These are phyloP conservation scores for Betula pendula DNA, from an alignment of 306 rosid species.

Conservation along the genomic window DNA sequence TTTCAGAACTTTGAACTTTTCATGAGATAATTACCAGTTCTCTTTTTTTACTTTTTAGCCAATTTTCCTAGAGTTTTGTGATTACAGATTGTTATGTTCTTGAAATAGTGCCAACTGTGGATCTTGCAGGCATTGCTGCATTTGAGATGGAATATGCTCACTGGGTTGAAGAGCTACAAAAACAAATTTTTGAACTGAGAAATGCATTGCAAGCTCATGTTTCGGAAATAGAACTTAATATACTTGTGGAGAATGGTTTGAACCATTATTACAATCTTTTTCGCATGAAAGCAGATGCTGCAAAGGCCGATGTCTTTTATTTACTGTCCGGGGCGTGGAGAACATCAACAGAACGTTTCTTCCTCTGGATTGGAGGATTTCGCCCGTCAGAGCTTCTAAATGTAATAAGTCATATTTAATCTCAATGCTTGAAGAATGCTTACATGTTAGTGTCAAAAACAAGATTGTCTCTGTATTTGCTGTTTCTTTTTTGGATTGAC, in stretches of 20 bases:
- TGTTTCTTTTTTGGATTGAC: not conserved
- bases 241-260: conserved; percentile 58
- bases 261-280: conserved; percentile 71
- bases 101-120: conserved; percentile 15
- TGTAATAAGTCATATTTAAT: conserved; percentile 37
- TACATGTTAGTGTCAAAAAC: not conserved
- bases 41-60: not conserved
- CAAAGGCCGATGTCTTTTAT: conserved; percentile 77
- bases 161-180: conserved; percentile 83
- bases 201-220: conserved; percentile 62
- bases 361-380: conserved; percentile 97
- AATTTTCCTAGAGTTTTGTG: conserved; percentile 7
- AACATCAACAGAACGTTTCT: conserved; percentile 75
- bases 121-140: conserved; percentile 56
- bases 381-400: conserved; percentile 93
- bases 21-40: not conserved
- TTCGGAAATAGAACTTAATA: conserved; percentile 57
- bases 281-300: conserved; percentile 75
- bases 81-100: conserved; percentile 16
- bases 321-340: conserved; percentile 85
- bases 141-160: conserved; percentile 82
- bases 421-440: conserved; percentile 22
- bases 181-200: conserved; percentile 63
- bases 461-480: not conserved
- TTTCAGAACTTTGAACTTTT: not conserved